Base-by-base conservation (phyloP, 179 eudicot genomes). In the Amaranthus tricolor region DNA sequence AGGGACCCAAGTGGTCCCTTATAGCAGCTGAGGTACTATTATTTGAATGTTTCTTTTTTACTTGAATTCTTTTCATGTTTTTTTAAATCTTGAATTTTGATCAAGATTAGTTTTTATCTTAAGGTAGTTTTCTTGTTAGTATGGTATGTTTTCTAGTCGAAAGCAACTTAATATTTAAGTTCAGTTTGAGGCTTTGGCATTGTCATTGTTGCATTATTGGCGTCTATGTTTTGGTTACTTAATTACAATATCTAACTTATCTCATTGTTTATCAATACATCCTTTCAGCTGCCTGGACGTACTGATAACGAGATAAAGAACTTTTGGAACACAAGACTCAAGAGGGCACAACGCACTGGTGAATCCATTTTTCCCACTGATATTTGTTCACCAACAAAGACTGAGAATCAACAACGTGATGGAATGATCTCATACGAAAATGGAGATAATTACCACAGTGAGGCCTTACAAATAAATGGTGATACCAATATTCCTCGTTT, bases 261-360 rank as follows among this genome's bases (percentile, higher is more conserved):
- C 31, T 24, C 31, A 24, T 24, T 24, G 2, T 24, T 24, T 24
- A 24, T 24, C 2, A 1, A 24, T 81, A 47, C 50, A 8, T 70
- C 64, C 20, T 43, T 74, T 66, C 83, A 91, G 97, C 75, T 91
- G 63, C 97, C 97, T 74, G 97, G 97, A 84, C 82, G 94, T 47
- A 89, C 94, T 49, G 94, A 89, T 71, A 89, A 89, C 21, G 94
- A 89, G 82, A 87, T 89, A 63, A 89, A 89, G 74, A 89, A 89
- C 73, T 89, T 72, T 77, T 89, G 94, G 94, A 89, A 89, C 56
- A 89, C 94, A 6, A 79, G 94, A 82, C 80, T 82, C 12, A 89
- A 89, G 84, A 83, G 89, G 67, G 74, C 84, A 20, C 91, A 83
- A 73, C 94, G 91, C 31, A 24, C 88, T 71, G 94, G 94, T 76